Evolutionary conservation across 2,329 filamentous ascomycete genomes (phyloP), one percentile per base, ranked within the genome.

Genomic region (Aspergillus sojae): DNA sequence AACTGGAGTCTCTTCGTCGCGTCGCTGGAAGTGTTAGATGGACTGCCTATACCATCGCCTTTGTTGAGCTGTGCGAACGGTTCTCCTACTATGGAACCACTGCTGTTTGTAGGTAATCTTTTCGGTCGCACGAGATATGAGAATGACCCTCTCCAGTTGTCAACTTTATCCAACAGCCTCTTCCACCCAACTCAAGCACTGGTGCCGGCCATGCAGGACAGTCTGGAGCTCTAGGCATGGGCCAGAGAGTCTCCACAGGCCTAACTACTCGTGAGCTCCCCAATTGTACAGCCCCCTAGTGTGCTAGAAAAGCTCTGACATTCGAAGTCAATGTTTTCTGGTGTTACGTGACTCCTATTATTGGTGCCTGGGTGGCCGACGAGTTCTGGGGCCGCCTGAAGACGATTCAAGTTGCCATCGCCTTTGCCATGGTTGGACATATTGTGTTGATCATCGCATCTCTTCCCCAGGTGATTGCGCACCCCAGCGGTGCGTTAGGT

Each of bases 21-120:
- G 73, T 80, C 9, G 57, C 76, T 10, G 76, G 71, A 28, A 70
- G 68, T 5, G 86, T 93, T 65, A 87, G 87, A 57, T 88, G 85
- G 84, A 80, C 83, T 62, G 86, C 89, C 61, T 93, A 88, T 78
- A 88, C 88, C 36, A 86, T 93, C 65, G 90, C 89, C 57, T 88
- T 92, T 65, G 86, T 91, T 62, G 91, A 93, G 77, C 80, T 92
- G 60, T 91, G 88, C 78, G 91, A 93, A 80, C 88, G 91, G 52
- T 92, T 91, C 78, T 90, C 88, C 14, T 93, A 91, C 84, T 92
- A 92, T 74, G 91, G 91, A 62, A 89, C 88, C 5, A 85, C 86
- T 56, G 84, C 89, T 36, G 82, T 91, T 34, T 91, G 89, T 85
- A 82, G 67, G 82, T 30, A 30, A 5, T 81, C 26, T 9, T 30